A percentile compares a stretch with the other conserved stretches of the same genome.
Evolutionary conservation across 2,329 filamentous ascomycete species (phyloP).

Genomic region (Capronia americana): DNA sequence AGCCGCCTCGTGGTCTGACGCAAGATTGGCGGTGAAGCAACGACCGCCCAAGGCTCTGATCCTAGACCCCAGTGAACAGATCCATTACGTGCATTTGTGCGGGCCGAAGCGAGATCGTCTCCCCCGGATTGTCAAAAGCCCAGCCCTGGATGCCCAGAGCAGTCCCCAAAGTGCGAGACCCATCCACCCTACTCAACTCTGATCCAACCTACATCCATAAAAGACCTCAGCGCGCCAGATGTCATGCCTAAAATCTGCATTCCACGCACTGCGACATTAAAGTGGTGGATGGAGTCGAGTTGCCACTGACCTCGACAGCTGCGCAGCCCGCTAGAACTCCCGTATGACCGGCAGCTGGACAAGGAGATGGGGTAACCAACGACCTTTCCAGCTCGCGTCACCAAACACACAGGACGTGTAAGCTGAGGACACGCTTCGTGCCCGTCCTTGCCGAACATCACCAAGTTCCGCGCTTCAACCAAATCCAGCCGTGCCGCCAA

Average conservation of each 20-base stretch:
- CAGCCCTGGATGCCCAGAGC: constrained; percentile 5
- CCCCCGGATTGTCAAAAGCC: constrained; percentile 6
- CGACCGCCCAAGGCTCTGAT: constrained; percentile 6
- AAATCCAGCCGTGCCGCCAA: constrained; percentile 14
- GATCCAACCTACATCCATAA: background rate
- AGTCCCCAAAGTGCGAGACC: constrained; percentile 2
- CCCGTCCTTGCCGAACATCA: background rate
- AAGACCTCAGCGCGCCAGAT: constrained; percentile 3
- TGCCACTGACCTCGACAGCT: background rate
- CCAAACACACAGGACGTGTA: constrained; percentile 8
- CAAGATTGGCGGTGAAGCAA: constrained; percentile 34
- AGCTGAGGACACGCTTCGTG: background rate
- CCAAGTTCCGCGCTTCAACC: constrained; percentile 8
- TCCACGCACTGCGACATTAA: background rate
- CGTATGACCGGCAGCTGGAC: background rate
- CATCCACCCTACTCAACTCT: constrained; percentile 5
- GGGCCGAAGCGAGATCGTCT: constrained; percentile 32
- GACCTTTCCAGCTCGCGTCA: background rate
- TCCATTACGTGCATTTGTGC: constrained; percentile 24
- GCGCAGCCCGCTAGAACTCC: background rate
- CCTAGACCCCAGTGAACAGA: background rate
- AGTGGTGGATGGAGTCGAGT: background rate
- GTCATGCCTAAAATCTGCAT: background rate
- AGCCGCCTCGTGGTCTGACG: constrained; percentile 30
- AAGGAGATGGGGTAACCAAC: background rate